phyloP scores from a whole-genome alignment of 139 green algal species.

The Bryopsis sp. region DNA sequence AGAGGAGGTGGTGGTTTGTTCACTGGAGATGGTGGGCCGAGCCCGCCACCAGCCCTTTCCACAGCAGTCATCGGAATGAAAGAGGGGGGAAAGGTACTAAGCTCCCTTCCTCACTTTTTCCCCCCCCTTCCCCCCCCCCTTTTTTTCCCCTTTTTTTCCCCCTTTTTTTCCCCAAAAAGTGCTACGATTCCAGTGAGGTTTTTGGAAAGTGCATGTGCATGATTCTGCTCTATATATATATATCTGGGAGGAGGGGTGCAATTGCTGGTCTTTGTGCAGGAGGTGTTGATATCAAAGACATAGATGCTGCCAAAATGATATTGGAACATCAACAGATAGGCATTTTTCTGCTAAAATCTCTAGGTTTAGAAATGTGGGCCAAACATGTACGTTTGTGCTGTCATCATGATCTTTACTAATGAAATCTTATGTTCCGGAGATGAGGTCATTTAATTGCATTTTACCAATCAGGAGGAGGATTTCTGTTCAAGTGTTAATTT shows the following conservation, averaged over 20 bases:
- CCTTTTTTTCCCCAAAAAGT: not conserved
- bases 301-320: too few relatives aligned
- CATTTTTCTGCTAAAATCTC: too few relatives aligned
- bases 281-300: too few relatives aligned
- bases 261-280: too few relatives aligned
- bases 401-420: constrained; percentile 18
- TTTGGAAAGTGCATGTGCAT: not conserved
- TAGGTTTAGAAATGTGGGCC: constrained; percentile 25
- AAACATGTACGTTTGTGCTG: constrained; percentile 17
- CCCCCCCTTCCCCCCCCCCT: constrained; percentile 1
- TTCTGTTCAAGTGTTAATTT: constrained; percentile 16
- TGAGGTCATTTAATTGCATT: constrained; percentile 18
- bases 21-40: constrained; percentile 58
- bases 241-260: not conserved
- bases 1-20: constrained; percentile 59
- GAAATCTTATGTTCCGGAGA: not conserved
- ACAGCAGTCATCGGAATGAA: constrained; percentile 77
- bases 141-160: not conserved
- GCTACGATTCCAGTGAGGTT: not conserved
- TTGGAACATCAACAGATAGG: too few relatives aligned
- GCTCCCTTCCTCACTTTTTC: not conserved
- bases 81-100: constrained; percentile 66
- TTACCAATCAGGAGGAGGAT: constrained; percentile 7
- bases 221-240: not conserved
- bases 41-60: constrained; percentile 72